Evolutionary conservation across 2,329 filamentous ascomycete species (phyloP), one percentile per base, ranked within the genome.

Genomic region (Stemphylium beticola): DNA sequence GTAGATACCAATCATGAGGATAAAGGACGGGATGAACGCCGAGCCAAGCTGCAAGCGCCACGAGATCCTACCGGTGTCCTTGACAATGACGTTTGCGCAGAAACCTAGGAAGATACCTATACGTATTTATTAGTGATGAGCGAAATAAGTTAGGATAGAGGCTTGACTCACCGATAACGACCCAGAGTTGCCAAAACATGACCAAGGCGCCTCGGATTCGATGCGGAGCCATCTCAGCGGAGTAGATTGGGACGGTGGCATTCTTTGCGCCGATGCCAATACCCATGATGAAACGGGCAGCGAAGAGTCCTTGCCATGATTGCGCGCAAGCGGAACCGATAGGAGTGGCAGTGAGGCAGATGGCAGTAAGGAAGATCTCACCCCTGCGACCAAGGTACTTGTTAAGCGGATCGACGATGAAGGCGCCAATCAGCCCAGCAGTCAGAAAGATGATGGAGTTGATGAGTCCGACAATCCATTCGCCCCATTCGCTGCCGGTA

Each of bases 81-180:
- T 73, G 56, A 82, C 80, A 7, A 78, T 79, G 17, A 82, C 77
- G 12, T 78, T 79, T 67, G 80, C 79, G 53, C 79, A 78, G 59
- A 80, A 80, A 10, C 80, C 79, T 9, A 82, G 53, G 66, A 76
- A 74, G 36, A 77, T 74, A 48, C 80, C 79, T 59, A 14, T 14
- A 8, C 1, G 14, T 32, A 24, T 20, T 12, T 4, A 43, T 63
- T 53, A 61, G 57, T 29, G 4, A 64, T 15, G 42, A 2, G 8
- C 32, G n/a, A 57, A 37, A 43, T 68, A 62, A 18, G 41, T 56
- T 4, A 61, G 52, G 11, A 9, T 14, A 17, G 9, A 18, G 2
- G 3, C 11, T 61, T 7, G 14, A 44, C 62, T 50, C 44, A 61
- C 68, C 70, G n/a, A 70, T 62, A 18, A 76, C 67, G 38, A 77